Evolutionary conservation across 192 early-diverging fungal species (phyloP).

Genomic region (Mycoemilia scoparia): DNA sequence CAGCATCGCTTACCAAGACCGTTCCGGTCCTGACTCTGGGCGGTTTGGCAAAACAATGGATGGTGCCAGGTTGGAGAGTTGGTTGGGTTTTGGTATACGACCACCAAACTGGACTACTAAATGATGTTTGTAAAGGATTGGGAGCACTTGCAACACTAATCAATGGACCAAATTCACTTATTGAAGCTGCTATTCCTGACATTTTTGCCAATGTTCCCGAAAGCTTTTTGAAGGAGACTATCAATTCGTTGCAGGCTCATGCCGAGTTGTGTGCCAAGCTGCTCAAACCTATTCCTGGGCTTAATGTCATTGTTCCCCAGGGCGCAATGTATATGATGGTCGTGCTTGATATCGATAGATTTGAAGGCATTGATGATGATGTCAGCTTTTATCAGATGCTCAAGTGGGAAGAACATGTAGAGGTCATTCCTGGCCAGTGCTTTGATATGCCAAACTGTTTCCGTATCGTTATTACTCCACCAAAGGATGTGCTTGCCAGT

Average conservation of each 20-base stretch:
- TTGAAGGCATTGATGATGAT: constrained; percentile 56
- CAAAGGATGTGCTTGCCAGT: constrained; percentile 46
- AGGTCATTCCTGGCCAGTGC: constrained; percentile 68
- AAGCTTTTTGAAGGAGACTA: constrained; percentile 46
- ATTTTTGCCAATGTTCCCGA: constrained; percentile 55
- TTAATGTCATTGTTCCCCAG: constrained; percentile 63
- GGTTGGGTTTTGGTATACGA: constrained; percentile 81
- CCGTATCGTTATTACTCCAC: constrained; percentile 67
- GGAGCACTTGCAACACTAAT: constrained; percentile 56
- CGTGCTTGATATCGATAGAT: constrained; percentile 42
- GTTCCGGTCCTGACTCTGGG: constrained; percentile 74
- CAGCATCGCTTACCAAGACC: constrained; percentile 50
- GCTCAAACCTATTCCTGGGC: constrained; percentile 45
- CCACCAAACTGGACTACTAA: constrained; percentile 16
- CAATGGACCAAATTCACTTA: constrained; percentile 58
- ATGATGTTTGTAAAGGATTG: constrained; percentile 56
- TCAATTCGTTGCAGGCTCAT: constrained; percentile 47
- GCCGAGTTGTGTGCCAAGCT: constrained; percentile 42
- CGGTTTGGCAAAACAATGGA: constrained; percentile 76
- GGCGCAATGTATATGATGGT: constrained; percentile 92
- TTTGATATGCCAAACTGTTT: constrained; percentile 66
- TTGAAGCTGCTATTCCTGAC: constrained; percentile 60
- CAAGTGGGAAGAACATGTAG: constrained; percentile 63
- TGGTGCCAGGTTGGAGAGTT: constrained; percentile 82
- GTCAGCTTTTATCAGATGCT: constrained; percentile 69